Conservation (phyloP, 2,329 filamentous ascomycete genomes). For the Pyrenochaeta sp. region DNA sequence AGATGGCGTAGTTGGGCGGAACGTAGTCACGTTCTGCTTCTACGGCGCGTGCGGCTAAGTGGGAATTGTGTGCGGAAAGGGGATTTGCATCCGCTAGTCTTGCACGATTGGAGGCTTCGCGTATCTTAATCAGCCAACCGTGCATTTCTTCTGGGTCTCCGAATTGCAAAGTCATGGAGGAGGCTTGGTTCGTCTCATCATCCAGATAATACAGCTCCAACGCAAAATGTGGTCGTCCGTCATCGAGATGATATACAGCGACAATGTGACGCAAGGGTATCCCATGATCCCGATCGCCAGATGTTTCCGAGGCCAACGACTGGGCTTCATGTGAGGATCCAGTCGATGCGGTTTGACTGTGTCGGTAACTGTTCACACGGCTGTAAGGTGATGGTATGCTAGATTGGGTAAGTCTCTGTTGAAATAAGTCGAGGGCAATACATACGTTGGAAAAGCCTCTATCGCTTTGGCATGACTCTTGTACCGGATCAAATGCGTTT, state of each 20-base stretch:
- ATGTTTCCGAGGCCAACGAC: slow-evolving; percentile 58
- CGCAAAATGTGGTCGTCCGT: slow-evolving; percentile 71
- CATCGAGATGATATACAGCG: slow-evolving; percentile 72
- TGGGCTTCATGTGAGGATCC: slow-evolving; percentile 70
- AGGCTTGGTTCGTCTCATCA: slow-evolving; percentile 68
- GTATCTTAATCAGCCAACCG: slow-evolving; percentile 70
- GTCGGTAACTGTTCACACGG: slow-evolving; percentile 58
- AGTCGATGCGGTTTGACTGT: slow-evolving; percentile 66
- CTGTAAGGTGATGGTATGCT: slow-evolving; percentile 44
- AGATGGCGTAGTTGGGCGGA: slow-evolving; percentile 71
- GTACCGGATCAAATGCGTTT: slow-evolving; percentile 72
- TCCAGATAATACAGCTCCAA: slow-evolving; percentile 74
- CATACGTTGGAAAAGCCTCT: slow-evolving; percentile 64
- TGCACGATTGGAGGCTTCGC: slow-evolving; percentile 65
- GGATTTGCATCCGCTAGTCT: slow-evolving; percentile 61
- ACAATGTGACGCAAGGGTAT: slow-evolving; percentile 72
- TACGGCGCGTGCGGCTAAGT: slow-evolving; percentile 68
- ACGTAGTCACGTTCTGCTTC: slow-evolving; percentile 75
- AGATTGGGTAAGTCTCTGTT: slow-evolving; percentile 22
- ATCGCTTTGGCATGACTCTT: slow-evolving; percentile 72
- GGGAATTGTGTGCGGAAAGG: slow-evolving; percentile 67
- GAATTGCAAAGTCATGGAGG: slow-evolving; percentile 71
- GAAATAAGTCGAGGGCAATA: not conserved
- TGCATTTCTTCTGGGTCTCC: slow-evolving; percentile 71
- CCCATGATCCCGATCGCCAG: slow-evolving; percentile 63